Conservation (phyloP, 2,329 filamentous ascomycete genomes). For the Lachnellula occidentalis region DNA sequence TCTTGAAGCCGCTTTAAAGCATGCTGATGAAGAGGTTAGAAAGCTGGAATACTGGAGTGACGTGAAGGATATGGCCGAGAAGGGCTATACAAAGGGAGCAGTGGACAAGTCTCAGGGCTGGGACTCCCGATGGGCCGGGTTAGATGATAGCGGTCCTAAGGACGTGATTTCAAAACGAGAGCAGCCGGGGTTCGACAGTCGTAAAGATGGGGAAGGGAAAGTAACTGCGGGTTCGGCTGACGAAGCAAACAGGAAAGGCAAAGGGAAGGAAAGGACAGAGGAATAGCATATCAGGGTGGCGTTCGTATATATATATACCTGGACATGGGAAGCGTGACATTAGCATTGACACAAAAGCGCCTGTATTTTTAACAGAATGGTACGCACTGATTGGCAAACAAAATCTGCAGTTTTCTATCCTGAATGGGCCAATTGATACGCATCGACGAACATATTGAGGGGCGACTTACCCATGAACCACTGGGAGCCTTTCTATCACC, state of each 20-base stretch:
- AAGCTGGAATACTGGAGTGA: constrained; percentile 86
- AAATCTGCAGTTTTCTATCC: too few relatives aligned
- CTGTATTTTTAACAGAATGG: too few relatives aligned
- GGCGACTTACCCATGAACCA: too few relatives aligned
- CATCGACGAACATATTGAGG: too few relatives aligned
- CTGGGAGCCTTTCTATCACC: too few relatives aligned
- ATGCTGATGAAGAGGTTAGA: constrained; percentile 75
- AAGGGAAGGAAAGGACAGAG: constrained; percentile 10
- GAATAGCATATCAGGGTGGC: constrained; percentile 16
- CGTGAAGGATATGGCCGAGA: constrained; percentile 60
- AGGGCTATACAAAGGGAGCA: constrained; percentile 33
- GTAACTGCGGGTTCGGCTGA: constrained; percentile 4
- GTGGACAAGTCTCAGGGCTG: constrained; percentile 28
- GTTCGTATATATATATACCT: constrained; percentile 6
- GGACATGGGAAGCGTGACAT: too few relatives aligned
- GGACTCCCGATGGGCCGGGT: constrained; percentile 25
- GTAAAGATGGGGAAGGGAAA: constrained; percentile 17
- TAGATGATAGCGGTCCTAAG: constrained; percentile 28
- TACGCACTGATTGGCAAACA: too few relatives aligned
- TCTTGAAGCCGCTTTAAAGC: constrained; percentile 67
- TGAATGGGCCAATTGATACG: too few relatives aligned
- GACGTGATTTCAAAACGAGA: constrained; percentile 25
- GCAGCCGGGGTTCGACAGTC: constrained; percentile 15
- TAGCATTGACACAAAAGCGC: too few relatives aligned
- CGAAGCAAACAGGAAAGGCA: constrained; percentile 15